These are phyloP conservation scores for Aureobasidium sp. DNA, from an alignment of 2,329 filamentous ascomycete species.

Conservation along the genomic window DNA sequence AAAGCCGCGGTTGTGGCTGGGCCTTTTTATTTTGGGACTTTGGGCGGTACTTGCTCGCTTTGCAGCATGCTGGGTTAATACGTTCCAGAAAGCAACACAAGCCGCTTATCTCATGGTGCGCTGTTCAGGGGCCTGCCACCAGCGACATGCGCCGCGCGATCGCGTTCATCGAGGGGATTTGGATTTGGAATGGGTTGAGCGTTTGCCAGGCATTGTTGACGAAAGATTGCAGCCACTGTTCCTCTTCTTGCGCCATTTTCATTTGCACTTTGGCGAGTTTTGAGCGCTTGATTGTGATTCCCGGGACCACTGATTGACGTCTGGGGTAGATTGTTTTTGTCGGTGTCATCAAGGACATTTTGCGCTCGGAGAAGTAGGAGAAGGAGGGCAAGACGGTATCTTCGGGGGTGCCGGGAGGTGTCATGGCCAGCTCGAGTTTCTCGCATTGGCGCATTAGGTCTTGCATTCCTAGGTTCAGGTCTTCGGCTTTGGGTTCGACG, in stretches of 20 bases:
- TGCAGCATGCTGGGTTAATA: too few relatives aligned
- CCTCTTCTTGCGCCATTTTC: constrained; percentile 37
- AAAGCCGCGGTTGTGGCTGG: neutral
- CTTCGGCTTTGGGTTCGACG: constrained; percentile 37
- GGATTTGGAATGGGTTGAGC: constrained; percentile 19
- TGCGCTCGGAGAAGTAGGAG: constrained; percentile 17
- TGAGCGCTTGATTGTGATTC: constrained; percentile 33
- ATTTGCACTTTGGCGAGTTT: constrained; percentile 42
- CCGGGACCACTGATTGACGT: constrained; percentile 18
- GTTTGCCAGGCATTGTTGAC: constrained; percentile 39
- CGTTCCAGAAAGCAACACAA: neutral
- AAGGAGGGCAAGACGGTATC: constrained; percentile 20
- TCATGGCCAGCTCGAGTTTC: constrained; percentile 31
- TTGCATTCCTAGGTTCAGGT: constrained; percentile 39
- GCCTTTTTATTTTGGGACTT: neutral
- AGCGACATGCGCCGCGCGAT: constrained; percentile 12
- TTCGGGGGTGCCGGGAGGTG: constrained; percentile 19
- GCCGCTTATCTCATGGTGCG: neutral
- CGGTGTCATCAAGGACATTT: constrained; percentile 15
- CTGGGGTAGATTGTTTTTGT: constrained; percentile 15
- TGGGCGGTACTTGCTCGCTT: too few relatives aligned
- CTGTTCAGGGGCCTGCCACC: constrained; percentile 13
- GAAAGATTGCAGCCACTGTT: constrained; percentile 36
- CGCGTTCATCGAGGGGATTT: constrained; percentile 9
- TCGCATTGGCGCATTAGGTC: constrained; percentile 40